These are phyloP conservation scores for Globisporangium viniferum DNA, from an alignment of 352 stramenopile species.

Conservation along the genomic window DNA sequence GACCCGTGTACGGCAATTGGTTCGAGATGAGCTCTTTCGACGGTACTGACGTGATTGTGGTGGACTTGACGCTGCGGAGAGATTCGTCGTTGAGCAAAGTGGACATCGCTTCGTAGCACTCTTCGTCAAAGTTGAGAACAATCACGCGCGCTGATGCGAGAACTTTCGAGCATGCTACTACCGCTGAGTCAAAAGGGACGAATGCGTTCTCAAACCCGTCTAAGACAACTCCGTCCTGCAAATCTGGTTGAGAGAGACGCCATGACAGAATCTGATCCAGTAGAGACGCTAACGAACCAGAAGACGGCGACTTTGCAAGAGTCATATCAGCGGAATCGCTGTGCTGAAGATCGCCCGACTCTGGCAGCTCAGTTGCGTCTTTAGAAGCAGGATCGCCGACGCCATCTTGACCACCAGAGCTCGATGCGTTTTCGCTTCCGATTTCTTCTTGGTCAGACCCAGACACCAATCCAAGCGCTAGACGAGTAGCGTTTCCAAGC, in stretches of 20 bases:
- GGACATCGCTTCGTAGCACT: conserved; percentile 56
- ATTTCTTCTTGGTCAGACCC: conserved; percentile 7
- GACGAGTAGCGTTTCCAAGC: conserved; percentile 39
- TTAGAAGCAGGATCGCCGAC: neutral
- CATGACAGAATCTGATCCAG: conserved; percentile 61
- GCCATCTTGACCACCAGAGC: neutral
- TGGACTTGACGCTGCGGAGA: conserved; percentile 3
- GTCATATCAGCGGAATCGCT: neutral
- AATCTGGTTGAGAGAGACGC: conserved; percentile 56
- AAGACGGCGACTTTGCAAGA: conserved; percentile 1
- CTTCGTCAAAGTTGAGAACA: conserved; percentile 62
- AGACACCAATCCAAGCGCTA: conserved; percentile 29
- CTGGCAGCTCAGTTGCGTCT: conserved; percentile 21
- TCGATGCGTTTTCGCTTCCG: conserved; percentile 6
- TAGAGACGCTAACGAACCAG: conserved; percentile 29
- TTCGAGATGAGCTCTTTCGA: conserved; percentile 12
- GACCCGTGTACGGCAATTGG: neutral
- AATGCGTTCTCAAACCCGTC: conserved; percentile 73
- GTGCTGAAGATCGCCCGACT: conserved; percentile 15
- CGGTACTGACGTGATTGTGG: conserved; percentile 2
- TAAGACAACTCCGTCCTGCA: conserved; percentile 64
- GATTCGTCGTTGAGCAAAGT: conserved; percentile 16
- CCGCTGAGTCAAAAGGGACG: conserved; percentile 30
- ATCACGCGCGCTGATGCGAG: conserved; percentile 49
- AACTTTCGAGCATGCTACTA: conserved; percentile 35